phyloP scores from a whole-genome alignment of 495 filamentous ascomycete species.

The Hyphodiscus hymeniophilus region DNA sequence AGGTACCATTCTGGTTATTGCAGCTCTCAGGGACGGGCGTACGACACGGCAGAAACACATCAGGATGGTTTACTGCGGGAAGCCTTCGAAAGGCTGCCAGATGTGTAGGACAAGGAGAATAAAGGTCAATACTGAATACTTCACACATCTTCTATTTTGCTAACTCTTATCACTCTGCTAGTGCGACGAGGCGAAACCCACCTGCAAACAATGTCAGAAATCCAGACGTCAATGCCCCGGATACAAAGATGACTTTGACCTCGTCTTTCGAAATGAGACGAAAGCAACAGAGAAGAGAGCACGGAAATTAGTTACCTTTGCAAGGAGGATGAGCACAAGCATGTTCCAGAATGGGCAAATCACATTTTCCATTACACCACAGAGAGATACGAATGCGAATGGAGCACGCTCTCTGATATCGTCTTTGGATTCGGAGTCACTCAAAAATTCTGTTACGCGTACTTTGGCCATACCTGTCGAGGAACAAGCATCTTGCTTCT shows the following conservation, averaged over 20 bases:
- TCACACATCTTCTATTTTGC: neutral
- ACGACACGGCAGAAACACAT: neutral
- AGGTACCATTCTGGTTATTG: neutral
- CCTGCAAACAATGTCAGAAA: conserved; percentile 60
- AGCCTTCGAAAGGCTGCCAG: conserved; percentile 65
- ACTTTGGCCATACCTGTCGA: conserved; percentile 27
- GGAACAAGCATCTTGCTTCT: conserved; percentile 43
- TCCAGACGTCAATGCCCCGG: conserved; percentile 60
- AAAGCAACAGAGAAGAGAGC: conserved; percentile 46
- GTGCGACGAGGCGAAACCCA: conserved; percentile 64
- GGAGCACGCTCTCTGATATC: neutral
- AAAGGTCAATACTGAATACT: conserved; percentile 43
- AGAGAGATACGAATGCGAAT: neutral
- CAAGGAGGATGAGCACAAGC: conserved; percentile 3
- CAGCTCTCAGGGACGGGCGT: neutral
- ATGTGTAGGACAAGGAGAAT: conserved; percentile 63
- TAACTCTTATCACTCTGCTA: conserved; percentile 21
- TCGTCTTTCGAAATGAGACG: conserved; percentile 61
- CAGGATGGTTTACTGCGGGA: conserved; percentile 66
- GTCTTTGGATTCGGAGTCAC: conserved; percentile 4
- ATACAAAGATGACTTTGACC: conserved; percentile 60
- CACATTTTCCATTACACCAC: conserved; percentile 26
- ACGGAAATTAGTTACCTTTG: conserved; percentile 6
- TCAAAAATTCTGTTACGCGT: neutral
- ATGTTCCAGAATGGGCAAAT: conserved; percentile 13